A percentile compares a stretch with the other conserved stretches of the same genome.
Conservation (phyloP, 495 filamentous ascomycete species). For the Penicillium flavigenum region DNA sequence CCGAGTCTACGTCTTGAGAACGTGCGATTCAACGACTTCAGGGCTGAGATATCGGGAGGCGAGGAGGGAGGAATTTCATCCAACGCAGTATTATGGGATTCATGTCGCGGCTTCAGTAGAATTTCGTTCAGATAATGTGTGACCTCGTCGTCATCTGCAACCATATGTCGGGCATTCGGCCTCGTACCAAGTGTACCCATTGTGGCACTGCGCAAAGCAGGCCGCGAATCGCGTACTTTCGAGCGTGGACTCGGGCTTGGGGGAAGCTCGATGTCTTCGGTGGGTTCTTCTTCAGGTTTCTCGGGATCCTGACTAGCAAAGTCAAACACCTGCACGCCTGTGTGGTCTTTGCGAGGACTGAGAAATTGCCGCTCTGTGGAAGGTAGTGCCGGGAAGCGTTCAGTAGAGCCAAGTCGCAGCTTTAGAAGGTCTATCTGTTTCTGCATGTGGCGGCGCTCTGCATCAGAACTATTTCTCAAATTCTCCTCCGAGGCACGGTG, state of each 20-base stretch:
- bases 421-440: slow-evolving; percentile 38
- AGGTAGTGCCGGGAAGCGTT: slow-evolving; percentile 29
- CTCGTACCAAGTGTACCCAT: slow-evolving; percentile 29
- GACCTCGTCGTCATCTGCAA: slow-evolving; percentile 34
- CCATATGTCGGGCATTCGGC: slow-evolving; percentile 27
- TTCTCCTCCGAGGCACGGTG: slow-evolving; percentile 42
- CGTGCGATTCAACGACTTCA: slow-evolving; percentile 28
- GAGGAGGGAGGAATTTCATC: slow-evolving; percentile 35
- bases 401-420: slow-evolving; percentile 28
- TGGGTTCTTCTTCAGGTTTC: slow-evolving; percentile 31
- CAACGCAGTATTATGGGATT: slow-evolving; percentile 12
- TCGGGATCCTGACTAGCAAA: slow-evolving; percentile 27
- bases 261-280: slow-evolving; percentile 38
- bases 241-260: slow-evolving; percentile 45
- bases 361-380: slow-evolving; percentile 28
- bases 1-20: slow-evolving; percentile 22
- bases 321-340: slow-evolving; percentile 30
- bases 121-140: slow-evolving; percentile 34
- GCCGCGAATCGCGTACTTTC: slow-evolving; percentile 30
- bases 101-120: slow-evolving; percentile 23
- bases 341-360: slow-evolving; percentile 38
- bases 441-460: slow-evolving; percentile 39
- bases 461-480: slow-evolving; percentile 33
- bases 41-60: slow-evolving; percentile 30
- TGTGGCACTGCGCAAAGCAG: slow-evolving; percentile 22